Evolutionary conservation across 352 stramenopile species (phyloP), one percentile per base, ranked within the genome.

Genomic region (Nothophytophthora sp.): DNA sequence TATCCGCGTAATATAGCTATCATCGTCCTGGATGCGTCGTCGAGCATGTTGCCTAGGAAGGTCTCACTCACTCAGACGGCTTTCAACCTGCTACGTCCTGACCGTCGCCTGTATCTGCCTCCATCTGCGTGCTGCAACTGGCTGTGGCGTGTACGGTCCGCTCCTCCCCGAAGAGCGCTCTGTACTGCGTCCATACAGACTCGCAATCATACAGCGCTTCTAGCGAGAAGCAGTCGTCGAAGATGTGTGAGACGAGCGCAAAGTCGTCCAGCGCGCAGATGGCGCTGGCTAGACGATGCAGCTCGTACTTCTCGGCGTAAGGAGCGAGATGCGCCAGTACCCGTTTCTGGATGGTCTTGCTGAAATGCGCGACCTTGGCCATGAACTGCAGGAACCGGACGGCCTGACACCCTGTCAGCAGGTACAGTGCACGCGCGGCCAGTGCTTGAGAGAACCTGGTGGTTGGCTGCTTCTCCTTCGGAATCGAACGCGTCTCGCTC

Each of bases 371-470:
- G 23, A 74, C 72, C 63, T 89, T 86, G 30, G 71, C 60, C 12
- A 90, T 40, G 36, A 90, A 92, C 54, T 90, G 76, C 5, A 92
- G 55, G 27, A 90, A 87, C 1, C 61, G 55, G 29, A 90, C 59
- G 10, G 74, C 63, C 35, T 84, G 68, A 0, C 60, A 67, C 2
- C 77, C 82, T 0, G 77, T 86, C 22, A 92, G 55, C 28, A 89
- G 37, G 27, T 80, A 76, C 34, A 92, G 29, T 5, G 77, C 82
- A 19, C 70, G 56, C 24, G 54, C 57, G 15, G 62, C 63, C 4
- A 82, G 42, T 2, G 63, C 50, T 36, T 47, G 12, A 9, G 47
- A 53, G 1, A 23, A 49, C 29, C 28, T 29, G 18, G 16, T 33
- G 15, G 27, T 51, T 11, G n/a, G 18, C 11, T 30, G 52, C 23